Conservation (phyloP, 371 early-diverging fungal genomes). For the Circinella umbellata region DNA sequence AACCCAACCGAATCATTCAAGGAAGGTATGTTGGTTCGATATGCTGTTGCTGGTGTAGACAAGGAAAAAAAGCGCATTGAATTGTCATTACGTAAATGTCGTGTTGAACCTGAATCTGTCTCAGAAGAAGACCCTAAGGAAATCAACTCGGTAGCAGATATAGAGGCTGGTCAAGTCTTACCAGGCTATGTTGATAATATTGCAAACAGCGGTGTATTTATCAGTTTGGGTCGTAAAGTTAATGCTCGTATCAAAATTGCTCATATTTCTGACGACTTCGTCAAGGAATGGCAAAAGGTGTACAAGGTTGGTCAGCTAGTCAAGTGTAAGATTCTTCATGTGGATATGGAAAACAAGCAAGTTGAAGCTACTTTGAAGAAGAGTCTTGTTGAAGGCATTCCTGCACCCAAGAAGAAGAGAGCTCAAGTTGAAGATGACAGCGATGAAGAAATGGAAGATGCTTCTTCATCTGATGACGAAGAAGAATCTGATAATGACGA, state of each 20-base stretch:
- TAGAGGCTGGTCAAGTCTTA: constrained; percentile 62
- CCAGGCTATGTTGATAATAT: constrained; percentile 79
- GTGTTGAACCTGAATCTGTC: constrained; percentile 39
- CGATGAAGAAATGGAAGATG: constrained; percentile 46
- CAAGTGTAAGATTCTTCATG: constrained; percentile 70
- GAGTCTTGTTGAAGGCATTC: constrained; percentile 35
- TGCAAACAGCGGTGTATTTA: constrained; percentile 77
- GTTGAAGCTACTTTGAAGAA: constrained; percentile 68
- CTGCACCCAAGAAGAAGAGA: constrained; percentile 19
- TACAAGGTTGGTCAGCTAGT: constrained; percentile 81
- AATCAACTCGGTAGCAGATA: constrained; percentile 51
- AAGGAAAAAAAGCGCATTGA: constrained; percentile 57
- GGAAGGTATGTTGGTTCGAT: constrained; percentile 56
- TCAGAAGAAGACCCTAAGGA: constrained; percentile 31
- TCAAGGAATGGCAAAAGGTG: constrained; percentile 79
- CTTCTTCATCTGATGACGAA: constrained; percentile 30
- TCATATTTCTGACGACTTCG: constrained; percentile 84
- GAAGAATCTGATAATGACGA: constrained; percentile 37
- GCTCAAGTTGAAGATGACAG: constrained; percentile 46
- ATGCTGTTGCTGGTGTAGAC: constrained; percentile 57
- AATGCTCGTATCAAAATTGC: constrained; percentile 85
- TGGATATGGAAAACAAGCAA: constrained; percentile 60
- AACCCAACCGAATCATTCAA: constrained; percentile 53
- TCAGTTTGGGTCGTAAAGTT: constrained; percentile 67
- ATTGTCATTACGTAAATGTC: constrained; percentile 69